Base-by-base conservation (phyloP, 2,329 filamentous ascomycete species). In the Xylaria arbuscula region DNA sequence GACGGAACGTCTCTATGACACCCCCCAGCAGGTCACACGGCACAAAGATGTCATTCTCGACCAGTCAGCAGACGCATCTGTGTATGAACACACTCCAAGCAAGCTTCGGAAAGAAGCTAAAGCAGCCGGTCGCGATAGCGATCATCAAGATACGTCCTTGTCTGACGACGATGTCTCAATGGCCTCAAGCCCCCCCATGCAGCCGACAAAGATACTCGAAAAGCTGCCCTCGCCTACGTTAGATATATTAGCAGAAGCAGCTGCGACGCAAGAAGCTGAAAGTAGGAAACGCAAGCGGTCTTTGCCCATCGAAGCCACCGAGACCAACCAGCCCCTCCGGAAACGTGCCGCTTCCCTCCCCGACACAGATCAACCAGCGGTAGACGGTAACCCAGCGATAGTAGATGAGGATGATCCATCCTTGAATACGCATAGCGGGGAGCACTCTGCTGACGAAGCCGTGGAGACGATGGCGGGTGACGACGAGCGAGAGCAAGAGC, bases 1-100 rank as follows among this genome's bases (percentile, higher is more conserved):
- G 81, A 98, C 95, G 1, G 94, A 98, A 81, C 90, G 96, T 67
- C 86, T 99, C 68, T 96, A 96, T 77, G 90, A 92, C 76, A 97
- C 93, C n/a, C 94, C 94, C 19, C 88, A 89, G 70, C 92, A 86
- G 69, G 74, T 76, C 15, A 79, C 76, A 85, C 85, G 89, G 72
- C 86, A 88, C 74, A 85, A 86, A 74, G 87, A 90, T 74, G 87
- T 91, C 10, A 84, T 90, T 51, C 80, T 90, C 62, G 84, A 84
- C 73, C 83, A 84, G 71, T 87, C 85, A 76, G 84, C 85, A 64
- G 84, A 85, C 67, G 86, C 82, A 64, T 82, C 84, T 51, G 78
- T 81, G 64, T 88, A 88, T 71, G 89, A 92, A 74, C 88, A 87
- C 72, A 93, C 90, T 63, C 92, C 92, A 2, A 94, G 91, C 84